Base-by-base conservation (phyloP, 306 rosid species). In the Biancaea sappan region DNA sequence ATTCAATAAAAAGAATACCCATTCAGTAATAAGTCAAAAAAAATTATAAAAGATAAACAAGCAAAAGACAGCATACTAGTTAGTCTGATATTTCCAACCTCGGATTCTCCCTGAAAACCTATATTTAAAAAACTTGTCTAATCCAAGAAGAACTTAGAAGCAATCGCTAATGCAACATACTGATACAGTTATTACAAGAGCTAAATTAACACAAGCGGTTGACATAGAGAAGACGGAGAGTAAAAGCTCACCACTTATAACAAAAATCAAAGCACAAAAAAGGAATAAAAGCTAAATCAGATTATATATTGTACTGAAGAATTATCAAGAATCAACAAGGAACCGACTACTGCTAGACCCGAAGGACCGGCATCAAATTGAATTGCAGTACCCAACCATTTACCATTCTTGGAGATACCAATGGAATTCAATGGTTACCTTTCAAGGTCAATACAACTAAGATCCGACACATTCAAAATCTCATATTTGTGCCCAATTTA, bases 371-470 rank as follows among this genome's bases (percentile, higher is more conserved):
- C 85, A 72, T 86, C 79, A 74, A 86, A 80, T 44, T 51, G 67
- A 61, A 32, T 19, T 1, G 88, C 83, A 21, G 50, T 40, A 56
- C 91, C 85, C 73, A 84, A 67, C 83, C 88, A 76, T 74, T 67
- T 80, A 26, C 91, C 93, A 66, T 88, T 89, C 87, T 86, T 82
- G 8, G 77, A 84, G 76, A 86, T 86, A 37, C 85, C 86, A 76
- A 84, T 79, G 32, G 79, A 82, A 68, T 82, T 89, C 61, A 82
- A 26, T 0, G 88, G 83, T 40, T 76, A 82, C 31, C 67, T 67
- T 63, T 86, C 93, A 67, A 86, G 86, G 56, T 86, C 75, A 65
- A 89, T 26, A 13, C 82, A 75, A 59, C 94, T n/a, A n/a, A n/a
- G n/a, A n/a, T n/a, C n/a, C n/a, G n/a, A n/a, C n/a, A n/a, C n/a